Conservation (phyloP, 2,329 filamentous ascomycete species). For the Aspergillus chevalieri region DNA sequence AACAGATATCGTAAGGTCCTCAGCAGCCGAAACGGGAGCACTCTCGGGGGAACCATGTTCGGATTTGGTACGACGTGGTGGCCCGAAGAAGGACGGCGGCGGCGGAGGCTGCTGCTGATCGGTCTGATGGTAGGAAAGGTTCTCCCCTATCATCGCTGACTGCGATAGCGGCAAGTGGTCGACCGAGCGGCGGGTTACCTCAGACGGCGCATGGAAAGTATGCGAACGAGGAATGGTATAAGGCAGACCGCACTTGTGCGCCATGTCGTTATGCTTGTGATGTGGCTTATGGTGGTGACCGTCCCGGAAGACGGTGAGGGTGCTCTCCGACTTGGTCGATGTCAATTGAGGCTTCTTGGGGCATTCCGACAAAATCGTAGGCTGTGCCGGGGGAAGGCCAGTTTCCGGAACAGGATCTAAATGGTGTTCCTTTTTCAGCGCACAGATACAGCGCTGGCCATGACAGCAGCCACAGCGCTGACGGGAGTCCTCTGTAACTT, state of each 20-base stretch:
- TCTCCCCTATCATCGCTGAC: conserved; percentile 25
- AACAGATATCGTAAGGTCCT: conserved; percentile 18
- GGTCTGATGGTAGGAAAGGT: conserved; percentile 8
- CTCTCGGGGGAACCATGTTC: conserved; percentile 44
- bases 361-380: conserved; percentile 39
- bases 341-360: conserved; percentile 51
- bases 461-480: conserved; percentile 48
- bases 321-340: conserved; percentile 54
- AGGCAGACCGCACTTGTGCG: conserved; percentile 56
- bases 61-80: conserved; percentile 36
- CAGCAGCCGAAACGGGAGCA: conserved; percentile 21
- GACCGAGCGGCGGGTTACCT: conserved; percentile 45
- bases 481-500: conserved; percentile 28
- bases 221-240: conserved; percentile 56
- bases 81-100: conserved; percentile 25
- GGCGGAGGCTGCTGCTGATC: conserved; percentile 11
- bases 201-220: conserved; percentile 42
- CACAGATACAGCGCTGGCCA: conserved; percentile 56
- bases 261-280: conserved; percentile 59
- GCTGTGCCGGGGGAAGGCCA: conserved; percentile 36
- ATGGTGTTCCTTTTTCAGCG: conserved; percentile 53
- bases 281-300: conserved; percentile 61
- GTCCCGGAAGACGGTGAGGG: conserved; percentile 56
- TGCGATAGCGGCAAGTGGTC: conserved; percentile 45
- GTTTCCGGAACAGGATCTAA: conserved; percentile 46